Evolutionary conservation across 805 yeast species (phyloP).

Genomic region (Komagataella pastoris): DNA sequence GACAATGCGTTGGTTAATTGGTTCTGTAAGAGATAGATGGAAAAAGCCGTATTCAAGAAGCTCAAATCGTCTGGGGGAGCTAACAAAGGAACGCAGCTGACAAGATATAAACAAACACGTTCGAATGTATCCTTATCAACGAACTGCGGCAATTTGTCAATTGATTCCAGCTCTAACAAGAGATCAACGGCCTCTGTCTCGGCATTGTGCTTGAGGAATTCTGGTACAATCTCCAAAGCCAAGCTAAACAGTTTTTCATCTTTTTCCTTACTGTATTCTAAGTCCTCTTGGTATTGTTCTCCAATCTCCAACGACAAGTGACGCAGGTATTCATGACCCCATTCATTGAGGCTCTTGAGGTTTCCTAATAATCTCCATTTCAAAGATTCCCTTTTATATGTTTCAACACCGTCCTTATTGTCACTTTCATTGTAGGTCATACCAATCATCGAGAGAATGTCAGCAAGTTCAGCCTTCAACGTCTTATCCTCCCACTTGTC

Average conservation of each 20-base stretch:
- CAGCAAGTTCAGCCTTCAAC: slow-evolving; percentile 56
- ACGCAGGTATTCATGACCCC: slow-evolving; percentile 98
- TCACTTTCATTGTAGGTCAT: slow-evolving; percentile 87
- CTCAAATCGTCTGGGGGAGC: slow-evolving; percentile 90
- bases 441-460: slow-evolving; percentile 82
- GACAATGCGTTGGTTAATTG: slow-evolving; percentile 84
- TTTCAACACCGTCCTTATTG: slow-evolving; percentile 10
- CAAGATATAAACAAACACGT: slow-evolving; percentile 89
- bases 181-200: slow-evolving; percentile 98
- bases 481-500: slow-evolving; percentile 46
- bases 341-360: slow-evolving; percentile 48
- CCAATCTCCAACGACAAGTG: slow-evolving; percentile 94
- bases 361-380: slow-evolving; percentile 53
- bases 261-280: slow-evolving; percentile 12
- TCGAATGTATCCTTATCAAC: slow-evolving; percentile 77
- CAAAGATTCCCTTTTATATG: slow-evolving; percentile 55
- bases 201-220: slow-evolving; percentile 86
- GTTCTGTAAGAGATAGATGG: slow-evolving; percentile 67
- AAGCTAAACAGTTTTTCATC: slow-evolving; percentile 36
- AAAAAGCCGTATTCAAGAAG: slow-evolving; percentile 77
- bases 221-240: slow-evolving; percentile 72
- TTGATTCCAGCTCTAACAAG: slow-evolving; percentile 76
- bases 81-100: slow-evolving; percentile 88
- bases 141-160: slow-evolving; percentile 69
- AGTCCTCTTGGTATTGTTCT: slow-evolving; percentile 53